Evolutionary conservation across 257 asterid genomes (phyloP).

Genomic region (Coffea canephora): DNA sequence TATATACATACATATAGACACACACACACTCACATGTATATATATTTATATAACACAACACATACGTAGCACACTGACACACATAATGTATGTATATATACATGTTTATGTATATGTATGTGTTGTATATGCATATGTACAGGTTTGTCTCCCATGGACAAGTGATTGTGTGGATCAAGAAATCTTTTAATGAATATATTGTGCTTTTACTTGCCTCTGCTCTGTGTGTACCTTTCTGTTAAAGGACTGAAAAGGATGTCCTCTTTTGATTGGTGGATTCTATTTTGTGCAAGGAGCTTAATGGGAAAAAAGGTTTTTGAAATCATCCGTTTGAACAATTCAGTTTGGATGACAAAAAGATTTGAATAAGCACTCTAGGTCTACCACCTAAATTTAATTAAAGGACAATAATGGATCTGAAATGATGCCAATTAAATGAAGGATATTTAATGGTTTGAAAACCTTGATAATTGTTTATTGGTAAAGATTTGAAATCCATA

Average conservation of each 20-base stretch:
- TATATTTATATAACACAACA: too few relatives aligned
- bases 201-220: neutral
- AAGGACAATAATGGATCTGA: neutral
- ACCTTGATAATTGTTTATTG: neutral
- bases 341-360: neutral
- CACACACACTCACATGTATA: too few relatives aligned
- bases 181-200: neutral
- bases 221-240: too few relatives aligned
- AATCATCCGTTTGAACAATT: too few relatives aligned
- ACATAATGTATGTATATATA: too few relatives aligned
- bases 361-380: neutral
- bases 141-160: neutral
- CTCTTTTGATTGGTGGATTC: neutral
- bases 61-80: too few relatives aligned
- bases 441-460: neutral
- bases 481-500: neutral
- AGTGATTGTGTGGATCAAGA: neutral
- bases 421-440: neutral
- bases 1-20: too few relatives aligned
- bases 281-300: too few relatives aligned
- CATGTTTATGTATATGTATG: too few relatives aligned
- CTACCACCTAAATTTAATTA: neutral
- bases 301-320: too few relatives aligned
- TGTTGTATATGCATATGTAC: too few relatives aligned
- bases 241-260: neutral